Base-by-base conservation (phyloP, 148 eudicot genomes). In the Rhododendron mucronatum region DNA sequence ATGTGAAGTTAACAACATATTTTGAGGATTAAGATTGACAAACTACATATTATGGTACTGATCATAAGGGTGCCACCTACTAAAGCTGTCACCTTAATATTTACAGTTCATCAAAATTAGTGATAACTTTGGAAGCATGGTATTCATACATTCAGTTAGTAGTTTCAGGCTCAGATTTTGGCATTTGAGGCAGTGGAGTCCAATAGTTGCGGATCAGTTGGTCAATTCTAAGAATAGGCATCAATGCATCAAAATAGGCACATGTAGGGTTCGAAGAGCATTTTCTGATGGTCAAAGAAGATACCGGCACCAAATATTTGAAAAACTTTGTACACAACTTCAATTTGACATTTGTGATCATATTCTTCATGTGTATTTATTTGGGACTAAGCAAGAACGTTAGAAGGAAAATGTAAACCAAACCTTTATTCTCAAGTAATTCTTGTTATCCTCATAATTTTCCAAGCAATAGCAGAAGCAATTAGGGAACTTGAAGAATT, bases 391-490 rank as follows among this genome's bases (percentile, higher is more conserved):
- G 5, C 71, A 53, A 18, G 26, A 81, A 81, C 67, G 15, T 33
- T 51, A 39, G 35, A 74, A 48, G 57, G 23, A 45, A n/a, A 74
- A 7, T 37, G 76, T 82, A 21, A 78, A 45, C 6, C 51, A 47
- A 65, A 93, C 99, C 98, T 95, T 96, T 80, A 96, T 88, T 79
- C 94, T 96, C 78, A 96, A 57, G 78, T 94, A 95, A 53, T 83
- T 85, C 41, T 87, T 87, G 78, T 82, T 41, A 81, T 90, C 91
- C 12, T 86, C 89, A 47, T 0, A 83, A 47, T 87, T 83, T 89
- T 84, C 96, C 97, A 95, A 82, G 88, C 86, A 87, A 94, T 92
- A 28, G 98, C 95, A 35, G 99, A 94, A 88, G 98, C 98, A 76
- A 91, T 87, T 74, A 94, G 89, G 12, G 93, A 91, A 81, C 69